Percentiles rank a stretch among this genome's conserved stretches.
These are phyloP conservation scores for Trypanosoma brucei DNA, from an alignment of 208 protist species.

Conservation along the genomic window DNA sequence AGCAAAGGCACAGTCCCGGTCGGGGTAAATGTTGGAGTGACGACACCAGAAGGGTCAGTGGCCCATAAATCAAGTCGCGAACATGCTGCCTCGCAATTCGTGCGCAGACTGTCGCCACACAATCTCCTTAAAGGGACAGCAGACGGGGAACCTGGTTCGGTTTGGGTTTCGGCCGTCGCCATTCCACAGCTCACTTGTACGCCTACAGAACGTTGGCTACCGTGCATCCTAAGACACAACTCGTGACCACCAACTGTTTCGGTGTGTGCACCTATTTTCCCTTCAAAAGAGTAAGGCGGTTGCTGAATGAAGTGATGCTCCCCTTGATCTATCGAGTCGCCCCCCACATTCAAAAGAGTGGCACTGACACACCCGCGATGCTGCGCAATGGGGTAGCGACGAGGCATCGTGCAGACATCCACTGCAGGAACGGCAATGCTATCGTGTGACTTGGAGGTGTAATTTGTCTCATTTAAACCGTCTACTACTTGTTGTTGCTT, in stretches of 20 bases:
- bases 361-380: not conserved
- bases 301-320: not conserved
- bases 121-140: not conserved
- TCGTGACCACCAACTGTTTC: not conserved
- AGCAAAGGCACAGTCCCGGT: too few relatives aligned
- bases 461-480: conserved; percentile 20
- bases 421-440: not conserved
- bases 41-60: too few relatives aligned
- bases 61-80: not conserved
- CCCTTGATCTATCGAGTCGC: not conserved
- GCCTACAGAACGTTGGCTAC: not conserved
- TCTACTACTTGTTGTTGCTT: not conserved
- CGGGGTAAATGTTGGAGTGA: too few relatives aligned
- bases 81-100: not conserved
- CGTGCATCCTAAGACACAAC: not conserved
- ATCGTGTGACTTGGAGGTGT: not conserved
- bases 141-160: not conserved
- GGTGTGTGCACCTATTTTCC: not conserved
- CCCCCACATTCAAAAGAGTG: not conserved
- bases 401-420: not conserved
- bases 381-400: not conserved
- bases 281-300: not conserved
- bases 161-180: not conserved
- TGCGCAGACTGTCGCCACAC: not conserved
- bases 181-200: not conserved